Base-by-base conservation (phyloP, 257 asterid species). In the Haberlea rhodopensis region DNA sequence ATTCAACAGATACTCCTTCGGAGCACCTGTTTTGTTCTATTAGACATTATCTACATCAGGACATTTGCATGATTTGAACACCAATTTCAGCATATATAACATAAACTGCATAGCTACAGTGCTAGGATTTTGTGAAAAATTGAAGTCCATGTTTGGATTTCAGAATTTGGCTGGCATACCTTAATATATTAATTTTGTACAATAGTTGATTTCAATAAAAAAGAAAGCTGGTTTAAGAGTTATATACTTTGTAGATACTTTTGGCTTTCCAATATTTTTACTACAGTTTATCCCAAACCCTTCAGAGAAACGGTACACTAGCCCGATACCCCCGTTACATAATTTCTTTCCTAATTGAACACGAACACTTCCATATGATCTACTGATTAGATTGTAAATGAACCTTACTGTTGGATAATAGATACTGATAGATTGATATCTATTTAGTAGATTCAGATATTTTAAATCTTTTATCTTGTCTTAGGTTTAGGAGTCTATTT, bases 361-460 rank as follows among this genome's bases (percentile, higher is more conserved):
- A 18, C 22, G 49, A 19, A 43, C 28, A n/a, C 72, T 49, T 43
- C 31, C 6, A 52, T 7, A 34, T 2, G 37, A 65, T 65, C 13
- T 29, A n/a, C n/a, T 45, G 60, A 51, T 73, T 13, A 19, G 53
- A 46, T 70, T 9, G 69, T 24, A 34, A 26, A 73, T 31, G 57
- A 63, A 68, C 45, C 85, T 81, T 79, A 92, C 99, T n/a, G n/a
- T n/a, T n/a, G n/a, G n/a, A n/a, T n/a, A n/a, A n/a, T n/a, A n/a
- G n/a, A n/a, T n/a, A n/a, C n/a, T n/a, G n/a, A n/a, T n/a, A n/a
- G n/a, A n/a, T n/a, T n/a, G n/a, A n/a, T n/a, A n/a, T n/a, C n/a
- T n/a, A n/a, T n/a, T n/a, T n/a, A n/a, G n/a, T n/a, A n/a, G n/a
- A n/a, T n/a, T n/a, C n/a, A n/a, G n/a, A n/a, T n/a, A n/a, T n/a